phyloP scores from a whole-genome alignment of 352 stramenopile species.

The Lagenidium sp. region DNA sequence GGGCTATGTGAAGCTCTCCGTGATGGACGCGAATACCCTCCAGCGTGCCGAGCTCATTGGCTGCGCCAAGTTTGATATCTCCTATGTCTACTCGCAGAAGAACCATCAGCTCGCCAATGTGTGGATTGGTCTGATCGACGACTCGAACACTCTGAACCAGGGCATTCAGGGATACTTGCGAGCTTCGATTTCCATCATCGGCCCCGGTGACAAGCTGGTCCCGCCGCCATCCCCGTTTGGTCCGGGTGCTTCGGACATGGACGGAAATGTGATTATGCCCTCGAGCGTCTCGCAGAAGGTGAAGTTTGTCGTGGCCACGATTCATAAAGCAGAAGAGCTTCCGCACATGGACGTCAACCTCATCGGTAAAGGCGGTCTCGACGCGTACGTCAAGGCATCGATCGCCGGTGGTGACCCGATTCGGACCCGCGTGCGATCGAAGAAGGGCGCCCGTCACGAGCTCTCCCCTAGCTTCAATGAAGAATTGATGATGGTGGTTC shows the following conservation, averaged over 20 bases:
- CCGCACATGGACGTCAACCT: constrained; percentile 64
- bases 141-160: constrained; percentile 64
- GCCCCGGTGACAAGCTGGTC: constrained; percentile 77
- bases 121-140: constrained; percentile 88
- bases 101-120: constrained; percentile 88
- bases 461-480: constrained; percentile 70
- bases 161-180: constrained; percentile 89
- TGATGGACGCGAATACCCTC: constrained; percentile 84
- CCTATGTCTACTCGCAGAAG: constrained; percentile 78
- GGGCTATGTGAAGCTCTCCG: constrained; percentile 66
- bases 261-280: constrained; percentile 74
- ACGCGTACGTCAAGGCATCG: constrained; percentile 60
- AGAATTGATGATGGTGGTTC: constrained; percentile 69
- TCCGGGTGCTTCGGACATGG: constrained; percentile 23
- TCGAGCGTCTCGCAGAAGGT: constrained; percentile 61
- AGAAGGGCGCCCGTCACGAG: constrained; percentile 62
- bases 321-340: constrained; percentile 67
- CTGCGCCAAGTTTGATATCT: constrained; percentile 77
- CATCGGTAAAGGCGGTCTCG: constrained; percentile 48
- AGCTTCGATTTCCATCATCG: constrained; percentile 82
- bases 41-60: constrained; percentile 87
- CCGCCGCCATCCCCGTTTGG: constrained; percentile 57
- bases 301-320: constrained; percentile 56
- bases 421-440: constrained; percentile 65
- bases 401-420: constrained; percentile 49